Evolutionary conservation across 768 basidiomycete species (phyloP), one percentile per base, ranked within the genome.

Genomic region (Butyriboletus loyo): DNA sequence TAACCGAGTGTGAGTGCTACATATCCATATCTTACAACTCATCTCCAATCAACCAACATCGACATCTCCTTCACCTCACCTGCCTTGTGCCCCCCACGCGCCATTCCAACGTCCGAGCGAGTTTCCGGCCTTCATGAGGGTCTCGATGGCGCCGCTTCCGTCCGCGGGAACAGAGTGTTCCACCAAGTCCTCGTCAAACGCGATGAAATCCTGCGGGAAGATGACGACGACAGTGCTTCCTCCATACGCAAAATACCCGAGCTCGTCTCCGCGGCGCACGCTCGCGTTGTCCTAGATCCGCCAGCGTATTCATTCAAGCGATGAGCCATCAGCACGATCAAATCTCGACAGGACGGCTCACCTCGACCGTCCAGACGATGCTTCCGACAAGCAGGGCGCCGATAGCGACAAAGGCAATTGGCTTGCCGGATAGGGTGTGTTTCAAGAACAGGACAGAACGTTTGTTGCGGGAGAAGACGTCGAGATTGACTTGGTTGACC

Each of bases 371-470:
- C 84, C 85, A 89, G 2, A 49, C 71, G 61, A 92, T 86, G 46
- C 81, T 82, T 1, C 87, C 90, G 1, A 92, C 90, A 32, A 93
- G 81, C 71, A 92, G 77, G 8, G 90, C 90, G 3, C 90, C 91
- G 52, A 92, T 77, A 9, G 89, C 86, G 10, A 90, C 82, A 56
- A 85, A 83, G 0, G 81, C 89, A 15, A 91, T 71, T 13, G 75
- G 75, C 17, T 74, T 70, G 11, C 75, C 77, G 0, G 79, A 76
- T 4, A 50, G 58, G 2, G 55, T 50, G 56, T 83, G 82, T 48
- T 75, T 77, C 57, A 86, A 58, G 56, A 79, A 77, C 2, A 82
- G 67, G 10, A 84, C 70, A 3, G 81, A 79, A 11, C 87, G 78
- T 46, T 75, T 76, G 66, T 87, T 87, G 13, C 77, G 80, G 4